These are phyloP conservation scores for Ophiocordyceps australis DNA, from an alignment of 2,329 filamentous ascomycete genomes.

Conservation along the genomic window DNA sequence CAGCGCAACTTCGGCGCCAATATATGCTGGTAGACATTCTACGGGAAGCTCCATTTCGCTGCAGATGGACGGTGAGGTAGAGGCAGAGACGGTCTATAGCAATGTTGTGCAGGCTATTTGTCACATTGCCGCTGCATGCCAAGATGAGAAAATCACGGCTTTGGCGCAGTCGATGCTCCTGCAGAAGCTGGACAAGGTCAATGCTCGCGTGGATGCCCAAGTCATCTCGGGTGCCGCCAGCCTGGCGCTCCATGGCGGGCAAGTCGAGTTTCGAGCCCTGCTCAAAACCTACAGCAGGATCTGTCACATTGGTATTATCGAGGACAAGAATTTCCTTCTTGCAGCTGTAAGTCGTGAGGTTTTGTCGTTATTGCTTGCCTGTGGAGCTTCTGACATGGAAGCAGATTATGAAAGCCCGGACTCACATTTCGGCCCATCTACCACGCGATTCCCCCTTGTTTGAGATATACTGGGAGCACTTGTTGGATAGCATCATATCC, in stretches of 20 bases:
- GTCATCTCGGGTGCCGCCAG: conserved; percentile 71
- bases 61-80: conserved; percentile 56
- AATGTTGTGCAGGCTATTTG: conserved; percentile 95
- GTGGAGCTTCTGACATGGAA: no score
- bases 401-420: conserved; percentile 60
- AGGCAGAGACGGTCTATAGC: conserved; percentile 56
- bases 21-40: conserved; percentile 37
- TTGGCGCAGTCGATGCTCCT: conserved; percentile 87
- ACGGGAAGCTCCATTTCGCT: conserved; percentile 69
- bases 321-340: conserved; percentile 48
- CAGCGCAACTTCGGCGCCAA: conserved; percentile 17
- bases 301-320: conserved; percentile 52
- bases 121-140: conserved; percentile 63
- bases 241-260: conserved; percentile 59
- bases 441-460: conserved; percentile 57
- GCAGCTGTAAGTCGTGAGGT: conserved; percentile 35
- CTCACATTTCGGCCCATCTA: conserved; percentile 55
- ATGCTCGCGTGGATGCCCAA: conserved; percentile 58
- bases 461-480: conserved; percentile 64
- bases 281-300: conserved; percentile 69
- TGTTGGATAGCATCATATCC: conserved; percentile 76
- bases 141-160: conserved; percentile 83
- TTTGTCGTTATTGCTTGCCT: no score
- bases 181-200: conserved; percentile 87
- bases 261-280: conserved; percentile 68